A percentile compares a stretch with the other conserved stretches of the same genome.
These are phyloP conservation scores for Vigna trinervia DNA, from an alignment of 306 rosid species.

Conservation along the genomic window DNA sequence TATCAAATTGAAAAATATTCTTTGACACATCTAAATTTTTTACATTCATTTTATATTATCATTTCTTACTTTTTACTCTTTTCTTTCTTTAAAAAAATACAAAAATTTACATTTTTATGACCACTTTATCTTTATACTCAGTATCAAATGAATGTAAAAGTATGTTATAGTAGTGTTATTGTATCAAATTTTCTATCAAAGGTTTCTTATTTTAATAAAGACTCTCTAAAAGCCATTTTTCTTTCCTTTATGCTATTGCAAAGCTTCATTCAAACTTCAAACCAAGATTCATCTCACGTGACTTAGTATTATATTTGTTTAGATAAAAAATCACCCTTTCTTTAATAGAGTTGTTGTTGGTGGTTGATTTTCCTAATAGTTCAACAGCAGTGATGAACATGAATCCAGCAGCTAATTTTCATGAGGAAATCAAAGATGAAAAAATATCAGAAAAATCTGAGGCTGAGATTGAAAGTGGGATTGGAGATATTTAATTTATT, in stretches of 20 bases:
- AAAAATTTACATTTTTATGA: too few relatives aligned
- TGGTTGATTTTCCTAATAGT: conserved; percentile 23
- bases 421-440: background rate
- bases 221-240: background rate
- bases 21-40: too few relatives aligned
- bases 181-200: background rate
- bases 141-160: too few relatives aligned
- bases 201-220: conserved; percentile 6
- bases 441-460: conserved; percentile 23
- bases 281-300: conserved; percentile 6
- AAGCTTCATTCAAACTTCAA: background rate
- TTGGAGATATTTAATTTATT: conserved; percentile 32
- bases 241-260: background rate
- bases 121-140: too few relatives aligned
- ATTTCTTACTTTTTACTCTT: too few relatives aligned
- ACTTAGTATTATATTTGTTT: background rate
- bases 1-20: too few relatives aligned
- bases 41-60: too few relatives aligned
- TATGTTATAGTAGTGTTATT: too few relatives aligned
- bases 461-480: conserved; percentile 45
- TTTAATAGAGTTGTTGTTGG: background rate
- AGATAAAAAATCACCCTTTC: background rate
- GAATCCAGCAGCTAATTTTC: background rate
- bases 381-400: conserved; percentile 26
- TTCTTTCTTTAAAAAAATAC: too few relatives aligned